Conservation (phyloP, 441 rosid genomes). For the Jatropha podagrica region DNA sequence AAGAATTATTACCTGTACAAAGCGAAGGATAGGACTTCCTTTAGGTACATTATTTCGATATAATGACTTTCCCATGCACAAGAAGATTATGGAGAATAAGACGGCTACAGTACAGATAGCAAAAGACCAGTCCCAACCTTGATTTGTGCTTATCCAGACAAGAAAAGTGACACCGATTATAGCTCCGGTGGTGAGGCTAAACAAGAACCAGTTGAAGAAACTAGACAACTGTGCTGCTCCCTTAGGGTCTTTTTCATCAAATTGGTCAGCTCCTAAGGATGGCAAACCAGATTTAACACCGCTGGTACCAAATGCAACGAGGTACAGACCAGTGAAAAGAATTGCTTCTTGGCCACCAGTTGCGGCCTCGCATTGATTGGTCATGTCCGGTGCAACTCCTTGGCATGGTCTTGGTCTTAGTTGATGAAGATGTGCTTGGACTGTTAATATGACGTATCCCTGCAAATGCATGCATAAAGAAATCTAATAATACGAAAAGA, state of each 20-base stretch:
- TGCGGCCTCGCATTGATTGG: slow-evolving; percentile 39
- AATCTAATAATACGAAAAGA: too few relatives aligned
- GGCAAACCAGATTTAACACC: slow-evolving; percentile 64
- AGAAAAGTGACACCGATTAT: slow-evolving; percentile 51
- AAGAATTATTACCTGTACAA: slow-evolving; percentile 39
- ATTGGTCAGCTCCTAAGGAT: slow-evolving; percentile 63
- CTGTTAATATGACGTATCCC: slow-evolving; percentile 48
- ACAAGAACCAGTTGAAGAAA: slow-evolving; percentile 67
- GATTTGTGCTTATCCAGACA: slow-evolving; percentile 50
- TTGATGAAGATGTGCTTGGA: slow-evolving; percentile 51
- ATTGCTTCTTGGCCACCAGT: slow-evolving; percentile 35
- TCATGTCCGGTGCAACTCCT: slow-evolving; percentile 32
- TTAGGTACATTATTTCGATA: slow-evolving; percentile 47
- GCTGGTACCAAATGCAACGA: slow-evolving; percentile 51
- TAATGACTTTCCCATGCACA: slow-evolving; percentile 48
- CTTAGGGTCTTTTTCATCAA: slow-evolving; percentile 46
- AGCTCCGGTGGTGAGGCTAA: slow-evolving; percentile 52
- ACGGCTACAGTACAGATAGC: slow-evolving; percentile 39
- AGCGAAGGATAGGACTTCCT: slow-evolving; percentile 49
- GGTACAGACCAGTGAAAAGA: slow-evolving; percentile 48
- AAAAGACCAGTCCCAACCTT: slow-evolving; percentile 63
- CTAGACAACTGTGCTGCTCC: slow-evolving; percentile 48
- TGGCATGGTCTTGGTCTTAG: slow-evolving; percentile 56
- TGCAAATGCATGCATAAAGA: slow-evolving; percentile 17
- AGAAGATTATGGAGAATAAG: slow-evolving; percentile 32